These are phyloP conservation scores for Yarrowia sp. DNA, from an alignment of 805 yeast genomes.

Conservation along the genomic window DNA sequence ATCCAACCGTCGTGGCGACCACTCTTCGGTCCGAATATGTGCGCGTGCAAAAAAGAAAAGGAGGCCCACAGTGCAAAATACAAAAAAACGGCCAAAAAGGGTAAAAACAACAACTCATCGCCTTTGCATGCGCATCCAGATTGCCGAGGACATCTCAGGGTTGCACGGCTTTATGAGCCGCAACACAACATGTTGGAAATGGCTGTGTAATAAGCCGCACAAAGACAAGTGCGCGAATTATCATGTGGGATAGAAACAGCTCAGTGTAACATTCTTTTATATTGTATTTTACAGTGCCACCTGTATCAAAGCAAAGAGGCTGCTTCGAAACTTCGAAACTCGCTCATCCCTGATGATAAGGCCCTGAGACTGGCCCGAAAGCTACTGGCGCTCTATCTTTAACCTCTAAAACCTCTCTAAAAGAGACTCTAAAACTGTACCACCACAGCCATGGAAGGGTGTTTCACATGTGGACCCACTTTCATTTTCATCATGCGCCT, in stretches of 20 bases:
- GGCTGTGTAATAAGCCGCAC: too few species aligned
- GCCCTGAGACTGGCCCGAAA: too few species aligned
- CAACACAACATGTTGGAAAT: background rate
- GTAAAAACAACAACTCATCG: constrained; percentile 10
- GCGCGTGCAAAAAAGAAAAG: background rate
- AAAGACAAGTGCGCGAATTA: background rate
- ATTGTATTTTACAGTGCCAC: too few species aligned
- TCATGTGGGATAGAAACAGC: background rate
- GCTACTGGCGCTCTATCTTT: too few species aligned
- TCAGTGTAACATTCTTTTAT: too few species aligned
- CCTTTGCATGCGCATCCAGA: constrained; percentile 3
- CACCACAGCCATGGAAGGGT: background rate
- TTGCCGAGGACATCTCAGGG: background rate
- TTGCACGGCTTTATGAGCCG: background rate
- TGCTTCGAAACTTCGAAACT: too few species aligned
- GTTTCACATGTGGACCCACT: constrained; percentile 11
- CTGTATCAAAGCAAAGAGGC: too few species aligned
- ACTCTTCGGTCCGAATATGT: background rate
- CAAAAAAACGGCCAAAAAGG: constrained; percentile 3
- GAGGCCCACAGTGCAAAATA: background rate
- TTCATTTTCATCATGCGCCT: background rate
- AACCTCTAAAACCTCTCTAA: too few species aligned
- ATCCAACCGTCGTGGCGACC: background rate
- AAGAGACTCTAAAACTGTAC: too few species aligned
- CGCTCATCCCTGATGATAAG: too few species aligned